Evolutionary conservation across 164 flowering plant genomes (phyloP), one percentile per base, ranked within the genome.

Genomic region (Piper longum): DNA sequence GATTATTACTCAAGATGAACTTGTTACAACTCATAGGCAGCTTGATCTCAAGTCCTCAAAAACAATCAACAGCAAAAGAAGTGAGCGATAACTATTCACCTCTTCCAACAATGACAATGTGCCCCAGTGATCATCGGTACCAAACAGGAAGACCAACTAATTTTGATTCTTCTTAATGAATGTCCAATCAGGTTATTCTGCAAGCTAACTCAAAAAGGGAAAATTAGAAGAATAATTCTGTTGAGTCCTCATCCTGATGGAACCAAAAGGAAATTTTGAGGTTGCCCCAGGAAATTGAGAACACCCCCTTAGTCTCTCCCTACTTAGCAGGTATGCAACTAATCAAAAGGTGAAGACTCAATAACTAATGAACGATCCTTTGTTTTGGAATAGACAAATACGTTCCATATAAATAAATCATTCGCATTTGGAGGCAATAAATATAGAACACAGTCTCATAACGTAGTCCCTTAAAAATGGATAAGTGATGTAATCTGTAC

Each of bases 101-200:
- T 93, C 86, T 76, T 93, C 92, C 67, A 70, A 81, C 78, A 85
- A 63, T 66, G 90, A 62, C 64, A 89, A 67, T 63, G 98, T 97
- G 64, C 95, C 98, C 98, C 98, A 93, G 76, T 89, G 97, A 78
- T 93, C 98, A 75, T 89, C 85, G 43, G 60, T 64, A 17, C 97
- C 95, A 68, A 82, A 89, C 62, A 93, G 67, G 78, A 93, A 85
- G 16, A 92, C 80, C 43, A 86, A 67, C 68, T 84, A 82, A 43
- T 66, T 66, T 65, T 65, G 69, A 58, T 81, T 85, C 65, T 56
- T 82, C 73, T 80, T 80, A 77, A 93, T 68, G 68, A 89, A 83
- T 43, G 57, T 75, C 97, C 91, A 93, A 69, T 89, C 92, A 61
- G 87, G 95, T 65, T 70, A 64, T 71, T 81, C 82, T 70, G 85